Conservation (phyloP, 202 grass and related monocot species). For the Miscanthus sacchariflorus region DNA sequence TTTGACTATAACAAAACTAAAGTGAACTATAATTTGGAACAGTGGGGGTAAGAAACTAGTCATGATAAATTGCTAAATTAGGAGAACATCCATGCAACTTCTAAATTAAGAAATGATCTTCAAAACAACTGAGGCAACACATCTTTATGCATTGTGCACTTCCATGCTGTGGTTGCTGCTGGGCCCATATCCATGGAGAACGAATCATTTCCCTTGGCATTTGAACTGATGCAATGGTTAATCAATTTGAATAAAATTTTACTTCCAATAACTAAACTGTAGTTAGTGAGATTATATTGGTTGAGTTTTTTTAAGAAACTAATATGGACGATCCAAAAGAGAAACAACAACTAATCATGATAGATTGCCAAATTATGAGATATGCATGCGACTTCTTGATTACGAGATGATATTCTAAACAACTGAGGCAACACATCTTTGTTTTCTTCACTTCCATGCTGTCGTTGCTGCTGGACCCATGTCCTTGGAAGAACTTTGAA, state of each 20-base stretch:
- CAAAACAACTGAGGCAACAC: background rate
- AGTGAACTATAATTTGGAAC: background rate
- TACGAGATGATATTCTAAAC: background rate
- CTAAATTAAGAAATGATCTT: background rate
- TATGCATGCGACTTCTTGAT: background rate
- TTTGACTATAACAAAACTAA: background rate
- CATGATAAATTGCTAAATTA: conserved; percentile 12
- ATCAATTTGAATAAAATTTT: conserved; percentile 33
- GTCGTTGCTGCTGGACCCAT: background rate
- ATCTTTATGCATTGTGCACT: background rate
- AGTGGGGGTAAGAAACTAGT: background rate
- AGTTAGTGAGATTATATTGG: conserved; percentile 4
- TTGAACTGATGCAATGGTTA: conserved; percentile 13
- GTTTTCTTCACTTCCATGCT: background rate
- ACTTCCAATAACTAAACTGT: conserved; percentile 13
- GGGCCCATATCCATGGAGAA: background rate
- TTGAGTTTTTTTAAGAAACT: background rate
- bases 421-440: background rate
- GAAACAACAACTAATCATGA: background rate
- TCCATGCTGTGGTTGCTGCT: background rate
- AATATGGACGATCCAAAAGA: background rate
- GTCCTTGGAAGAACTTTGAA: conserved; percentile 12
- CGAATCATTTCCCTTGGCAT: conserved; percentile 30
- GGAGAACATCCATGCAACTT: background rate
- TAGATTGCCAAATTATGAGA: conserved; percentile 3